Evolutionary conservation across 768 basidiomycete species (phyloP).

Genomic region (Omphalotus guepiniiformis): DNA sequence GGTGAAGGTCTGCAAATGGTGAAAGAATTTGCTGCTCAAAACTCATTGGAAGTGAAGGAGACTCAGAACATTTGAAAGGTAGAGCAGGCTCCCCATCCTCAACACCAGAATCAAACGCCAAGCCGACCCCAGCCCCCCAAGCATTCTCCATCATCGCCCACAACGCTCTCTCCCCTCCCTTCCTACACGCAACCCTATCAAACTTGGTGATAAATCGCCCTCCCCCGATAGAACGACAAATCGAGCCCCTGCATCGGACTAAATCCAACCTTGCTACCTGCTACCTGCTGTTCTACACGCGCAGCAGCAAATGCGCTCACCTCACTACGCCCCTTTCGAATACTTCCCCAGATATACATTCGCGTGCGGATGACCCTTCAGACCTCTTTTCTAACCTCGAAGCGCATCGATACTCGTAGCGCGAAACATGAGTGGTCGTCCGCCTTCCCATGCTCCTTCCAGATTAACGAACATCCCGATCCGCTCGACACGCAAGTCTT

Average conservation of each 20-base stretch:
- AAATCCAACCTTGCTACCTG: constrained; percentile 22
- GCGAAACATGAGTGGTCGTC: constrained; percentile 77
- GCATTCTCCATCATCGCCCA: constrained; percentile 80
- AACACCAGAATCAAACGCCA: constrained; percentile 46
- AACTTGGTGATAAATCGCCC: constrained; percentile 73
- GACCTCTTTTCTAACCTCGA: constrained; percentile 40
- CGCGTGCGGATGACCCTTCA: constrained; percentile 64
- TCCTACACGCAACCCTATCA: constrained; percentile 59
- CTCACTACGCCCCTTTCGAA: constrained; percentile 60
- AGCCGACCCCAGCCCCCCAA: constrained; percentile 49
- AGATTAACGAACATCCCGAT: constrained; percentile 74
- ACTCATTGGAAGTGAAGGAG: too few relatives aligned
- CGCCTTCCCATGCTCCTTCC: constrained; percentile 76
- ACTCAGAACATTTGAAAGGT: too few relatives aligned
- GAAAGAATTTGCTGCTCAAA: too few relatives aligned
- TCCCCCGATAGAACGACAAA: constrained; percentile 71
- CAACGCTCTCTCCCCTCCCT: constrained; percentile 49
- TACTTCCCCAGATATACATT: too few relatives aligned
- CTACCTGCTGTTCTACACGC: constrained; percentile 48
- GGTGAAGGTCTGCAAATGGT: too few relatives aligned
- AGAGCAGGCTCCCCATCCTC: too few relatives aligned
- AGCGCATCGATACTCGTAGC: constrained; percentile 57
- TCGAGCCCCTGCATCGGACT: constrained; percentile 66
- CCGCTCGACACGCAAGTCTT: not conserved
- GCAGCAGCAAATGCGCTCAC: constrained; percentile 65